Evolutionary conservation across 1,284 basidiomycete genomes (phyloP).

Genomic region (Golubevia sp.): DNA sequence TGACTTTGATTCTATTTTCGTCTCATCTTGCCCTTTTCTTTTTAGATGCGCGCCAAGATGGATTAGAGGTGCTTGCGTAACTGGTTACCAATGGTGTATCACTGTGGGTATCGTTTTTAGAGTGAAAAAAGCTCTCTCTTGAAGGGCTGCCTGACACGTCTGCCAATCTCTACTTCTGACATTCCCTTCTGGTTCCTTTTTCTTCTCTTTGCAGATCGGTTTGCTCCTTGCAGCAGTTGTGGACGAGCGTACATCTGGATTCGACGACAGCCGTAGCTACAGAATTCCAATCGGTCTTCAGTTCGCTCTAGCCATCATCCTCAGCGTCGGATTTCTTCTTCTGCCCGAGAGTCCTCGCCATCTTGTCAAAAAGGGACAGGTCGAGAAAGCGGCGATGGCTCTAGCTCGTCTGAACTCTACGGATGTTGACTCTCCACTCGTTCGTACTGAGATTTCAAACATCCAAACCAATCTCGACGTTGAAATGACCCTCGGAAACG

Average conservation of each 20-base stretch:
- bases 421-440: conserved; percentile 65
- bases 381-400: conserved; percentile 67
- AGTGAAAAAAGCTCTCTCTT: too few species aligned
- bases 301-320: conserved; percentile 29
- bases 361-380: conserved; percentile 34
- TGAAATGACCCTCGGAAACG: conserved; percentile 52
- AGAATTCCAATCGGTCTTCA: conserved; percentile 80
- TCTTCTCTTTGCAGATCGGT: conserved; percentile 81
- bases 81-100: conserved; percentile 33
- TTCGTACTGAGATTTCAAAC: conserved; percentile 48
- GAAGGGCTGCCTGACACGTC: too few species aligned
- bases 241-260: conserved; percentile 75
- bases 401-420: conserved; percentile 68
- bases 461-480: conserved; percentile 50
- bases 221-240: conserved; percentile 76
- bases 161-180: too few species aligned
- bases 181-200: too few species aligned
- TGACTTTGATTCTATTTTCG: too few species aligned
- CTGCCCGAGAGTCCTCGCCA: conserved; percentile 69
- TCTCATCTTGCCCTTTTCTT: too few species aligned
- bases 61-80: conserved; percentile 81
- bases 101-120: too few species aligned
- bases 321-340: conserved; percentile 51
- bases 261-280: conserved; percentile 66
- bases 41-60: conserved; percentile 73